Evolutionary conservation across 2,329 filamentous ascomycete genomes (phyloP).

Genomic region (Septoria linicola): DNA sequence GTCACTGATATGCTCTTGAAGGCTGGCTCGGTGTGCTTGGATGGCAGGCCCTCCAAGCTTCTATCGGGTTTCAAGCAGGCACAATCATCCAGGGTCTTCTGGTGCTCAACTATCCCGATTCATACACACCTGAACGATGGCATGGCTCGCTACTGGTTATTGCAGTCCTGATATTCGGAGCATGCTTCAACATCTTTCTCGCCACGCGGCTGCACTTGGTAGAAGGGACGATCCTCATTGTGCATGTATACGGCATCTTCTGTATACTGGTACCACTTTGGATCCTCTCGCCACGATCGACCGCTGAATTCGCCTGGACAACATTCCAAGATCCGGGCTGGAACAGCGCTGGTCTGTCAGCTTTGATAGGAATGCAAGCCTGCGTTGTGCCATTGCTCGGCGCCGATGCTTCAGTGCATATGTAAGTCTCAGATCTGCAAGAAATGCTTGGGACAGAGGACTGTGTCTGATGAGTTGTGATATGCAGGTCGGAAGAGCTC

Average conservation of each 20-base stretch:
- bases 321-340: conserved; percentile 29
- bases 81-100: conserved; percentile 47
- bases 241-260: conserved; percentile 35
- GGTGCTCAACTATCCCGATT: conserved; percentile 42
- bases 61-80: conserved; percentile 45
- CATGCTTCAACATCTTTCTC: conserved; percentile 29
- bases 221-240: conserved; percentile 29
- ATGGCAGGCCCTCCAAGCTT: conserved; percentile 42
- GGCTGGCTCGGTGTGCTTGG: conserved; percentile 43
- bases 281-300: conserved; percentile 18
- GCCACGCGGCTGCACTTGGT: conserved; percentile 28
- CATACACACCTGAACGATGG: conserved; percentile 44
- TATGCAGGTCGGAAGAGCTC: conserved; percentile 33
- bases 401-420: conserved; percentile 26
- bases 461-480: conserved; percentile 12
- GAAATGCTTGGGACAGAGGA: conserved; percentile 15
- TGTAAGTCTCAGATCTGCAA: conserved; percentile 11
- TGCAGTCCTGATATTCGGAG: conserved; percentile 21
- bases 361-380: conserved; percentile 43
- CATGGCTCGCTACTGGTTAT: conserved; percentile 46
- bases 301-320: conserved; percentile 24
- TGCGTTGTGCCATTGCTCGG: conserved; percentile 14
- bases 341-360: conserved; percentile 41
- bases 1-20: conserved; percentile 10
- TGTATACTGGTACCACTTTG: conserved; percentile 26